phyloP scores from a whole-genome alignment of 495 filamentous ascomycete species.

The Glonium stellatum region DNA sequence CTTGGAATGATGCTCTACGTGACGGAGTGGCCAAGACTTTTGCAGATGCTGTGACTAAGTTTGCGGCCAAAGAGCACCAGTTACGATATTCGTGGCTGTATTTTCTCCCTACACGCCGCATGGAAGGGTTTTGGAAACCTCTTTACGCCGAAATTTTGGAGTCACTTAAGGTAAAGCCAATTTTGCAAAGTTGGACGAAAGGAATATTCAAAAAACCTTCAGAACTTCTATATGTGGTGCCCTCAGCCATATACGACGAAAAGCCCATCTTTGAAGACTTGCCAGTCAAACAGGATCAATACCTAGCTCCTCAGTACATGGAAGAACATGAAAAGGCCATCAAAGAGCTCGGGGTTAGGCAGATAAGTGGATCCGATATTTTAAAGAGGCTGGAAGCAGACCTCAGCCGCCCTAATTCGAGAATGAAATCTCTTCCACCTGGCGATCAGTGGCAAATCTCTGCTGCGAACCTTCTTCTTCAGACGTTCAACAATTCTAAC shows the following conservation, averaged over 20 bases:
- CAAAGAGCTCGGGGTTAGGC: background rate
- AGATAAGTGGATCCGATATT: background rate
- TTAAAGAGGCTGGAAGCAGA: background rate
- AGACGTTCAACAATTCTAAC: background rate
- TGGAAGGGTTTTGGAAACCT: constrained; percentile 5
- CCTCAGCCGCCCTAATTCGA: background rate
- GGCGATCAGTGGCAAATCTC: background rate
- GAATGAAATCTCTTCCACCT: background rate
- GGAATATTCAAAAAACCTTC: too few species aligned
- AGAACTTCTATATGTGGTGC: too few species aligned
- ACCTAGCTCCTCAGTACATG: constrained; percentile 8
- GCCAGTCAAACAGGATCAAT: constrained; percentile 5
- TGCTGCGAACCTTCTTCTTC: background rate
- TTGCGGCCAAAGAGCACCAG: constrained; percentile 1
- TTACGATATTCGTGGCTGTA: constrained; percentile 14
- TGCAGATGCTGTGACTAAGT: too few species aligned
- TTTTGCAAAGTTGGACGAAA: too few species aligned
- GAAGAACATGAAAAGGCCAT: background rate
- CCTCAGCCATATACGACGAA: too few species aligned
- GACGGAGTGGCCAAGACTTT: too few species aligned
- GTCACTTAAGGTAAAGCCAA: background rate
- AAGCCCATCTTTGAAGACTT: constrained; percentile 11
- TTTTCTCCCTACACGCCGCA: constrained; percentile 1
- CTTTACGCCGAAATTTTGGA: background rate
- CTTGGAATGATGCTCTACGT: too few species aligned